Percentiles rank a stretch among this genome's conserved stretches.
Evolutionary conservation across 768 basidiomycete genomes (phyloP).

Genomic region (Naganishia vaughanmartiniae): DNA sequence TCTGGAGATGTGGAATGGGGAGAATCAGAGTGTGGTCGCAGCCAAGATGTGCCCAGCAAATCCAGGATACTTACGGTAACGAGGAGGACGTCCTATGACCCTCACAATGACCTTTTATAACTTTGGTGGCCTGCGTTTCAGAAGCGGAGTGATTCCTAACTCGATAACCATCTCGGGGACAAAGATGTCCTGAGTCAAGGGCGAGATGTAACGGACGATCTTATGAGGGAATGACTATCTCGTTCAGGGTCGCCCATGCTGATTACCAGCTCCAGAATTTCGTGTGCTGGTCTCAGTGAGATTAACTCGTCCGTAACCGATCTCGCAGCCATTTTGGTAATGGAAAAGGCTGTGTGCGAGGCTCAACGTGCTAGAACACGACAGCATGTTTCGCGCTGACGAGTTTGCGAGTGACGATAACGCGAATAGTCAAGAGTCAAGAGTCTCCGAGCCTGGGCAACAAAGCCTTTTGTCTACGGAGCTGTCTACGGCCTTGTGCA

Average conservation of each 20-base stretch:
- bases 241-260: not conserved
- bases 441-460: not conserved
- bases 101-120: not conserved
- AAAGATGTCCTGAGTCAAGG: not conserved
- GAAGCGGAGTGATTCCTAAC: not conserved
- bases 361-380: slow-evolving; percentile 2
- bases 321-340: slow-evolving; percentile 22
- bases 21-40: not conserved
- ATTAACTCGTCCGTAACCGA: slow-evolving; percentile 3
- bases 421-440: slow-evolving; percentile 7
- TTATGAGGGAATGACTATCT: slow-evolving; percentile 4
- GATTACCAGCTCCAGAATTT: not conserved
- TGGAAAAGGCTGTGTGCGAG: slow-evolving; percentile 2
- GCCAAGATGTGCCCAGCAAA: not conserved
- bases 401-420: not conserved
- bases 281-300: not conserved
- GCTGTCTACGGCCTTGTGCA: too few species aligned
- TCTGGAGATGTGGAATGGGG: not conserved
- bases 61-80: not conserved
- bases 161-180: not conserved
- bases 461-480: too few species aligned
- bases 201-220: not conserved
- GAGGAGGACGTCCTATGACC: too few species aligned
- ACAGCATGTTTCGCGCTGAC: slow-evolving; percentile 8
- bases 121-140: slow-evolving; percentile 9